Evolutionary conservation across 139 green algal genomes (phyloP).

Genomic region (Haematococcus lacustris): DNA sequence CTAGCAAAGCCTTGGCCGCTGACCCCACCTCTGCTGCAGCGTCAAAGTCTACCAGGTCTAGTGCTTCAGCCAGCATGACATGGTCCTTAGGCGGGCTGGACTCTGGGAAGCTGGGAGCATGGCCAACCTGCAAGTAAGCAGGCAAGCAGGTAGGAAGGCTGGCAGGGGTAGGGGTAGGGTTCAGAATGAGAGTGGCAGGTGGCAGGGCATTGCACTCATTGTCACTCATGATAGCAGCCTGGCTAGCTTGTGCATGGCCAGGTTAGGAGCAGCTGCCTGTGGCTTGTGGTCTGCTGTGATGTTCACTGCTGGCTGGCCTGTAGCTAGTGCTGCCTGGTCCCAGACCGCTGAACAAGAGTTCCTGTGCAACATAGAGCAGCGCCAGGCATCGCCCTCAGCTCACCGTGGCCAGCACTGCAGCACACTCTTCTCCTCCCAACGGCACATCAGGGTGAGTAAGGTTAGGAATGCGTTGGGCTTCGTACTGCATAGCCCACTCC

Average conservation of each 20-base stretch:
- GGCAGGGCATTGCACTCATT: not conserved
- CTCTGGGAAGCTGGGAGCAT: too few relatives aligned
- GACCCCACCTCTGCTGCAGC: constrained; percentile 41
- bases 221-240: too few relatives aligned
- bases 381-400: constrained; percentile 6
- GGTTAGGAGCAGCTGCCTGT: not conserved
- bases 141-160: not conserved
- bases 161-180: not conserved
- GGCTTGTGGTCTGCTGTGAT: not conserved
- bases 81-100: constrained; percentile 66
- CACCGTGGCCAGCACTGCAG: constrained; percentile 38
- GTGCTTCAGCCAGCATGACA: constrained; percentile 59
- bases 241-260: not conserved
- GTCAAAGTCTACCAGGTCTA: constrained; percentile 87
- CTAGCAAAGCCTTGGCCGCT: too few relatives aligned
- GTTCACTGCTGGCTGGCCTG: not conserved
- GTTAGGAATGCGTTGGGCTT: constrained; percentile 92
- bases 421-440: constrained; percentile 73
- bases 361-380: not conserved
- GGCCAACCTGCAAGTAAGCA: constrained; percentile 35
- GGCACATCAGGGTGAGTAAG: constrained; percentile 84
- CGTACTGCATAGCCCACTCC: constrained; percentile 74
- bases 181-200: not conserved
- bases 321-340: not conserved
- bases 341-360: not conserved